Evolutionary conservation across 495 filamentous ascomycete genomes (phyloP).

Genomic region (Xylaria palmicola): DNA sequence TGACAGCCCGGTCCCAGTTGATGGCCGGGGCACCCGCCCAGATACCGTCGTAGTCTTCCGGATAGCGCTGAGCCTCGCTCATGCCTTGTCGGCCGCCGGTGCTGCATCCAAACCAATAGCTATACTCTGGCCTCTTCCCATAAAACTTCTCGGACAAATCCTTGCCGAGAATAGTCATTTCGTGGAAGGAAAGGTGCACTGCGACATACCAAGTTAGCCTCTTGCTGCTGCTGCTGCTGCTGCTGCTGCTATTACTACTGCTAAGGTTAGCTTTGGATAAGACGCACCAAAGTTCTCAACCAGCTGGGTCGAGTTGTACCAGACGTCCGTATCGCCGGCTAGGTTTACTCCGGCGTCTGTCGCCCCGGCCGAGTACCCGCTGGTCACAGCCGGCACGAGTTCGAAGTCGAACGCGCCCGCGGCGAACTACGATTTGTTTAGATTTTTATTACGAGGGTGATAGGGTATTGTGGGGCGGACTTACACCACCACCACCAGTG

Average conservation of each 20-base stretch:
- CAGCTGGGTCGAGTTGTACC: constrained; percentile 16
- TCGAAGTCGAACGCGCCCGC: constrained; percentile 17
- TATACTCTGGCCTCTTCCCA: constrained; percentile 30
- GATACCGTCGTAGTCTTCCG: constrained; percentile 57
- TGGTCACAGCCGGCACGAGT: constrained; percentile 14
- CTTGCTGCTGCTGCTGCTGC: neutral
- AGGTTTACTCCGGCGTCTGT: constrained; percentile 32
- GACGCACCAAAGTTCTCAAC: constrained; percentile 17
- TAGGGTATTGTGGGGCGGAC: neutral
- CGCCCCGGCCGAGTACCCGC: constrained; percentile 22
- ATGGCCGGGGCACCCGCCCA: constrained; percentile 50
- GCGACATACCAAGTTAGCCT: constrained; percentile 36
- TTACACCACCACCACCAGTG: constrained; percentile 55
- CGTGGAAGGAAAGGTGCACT: constrained; percentile 25
- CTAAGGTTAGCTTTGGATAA: neutral
- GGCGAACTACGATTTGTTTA: constrained; percentile 15
- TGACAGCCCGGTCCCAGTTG: constrained; percentile 31
- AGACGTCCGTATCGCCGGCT: constrained; percentile 29
- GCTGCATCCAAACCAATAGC: constrained; percentile 50
- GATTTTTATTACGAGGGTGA: neutral
- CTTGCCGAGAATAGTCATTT: constrained; percentile 34
- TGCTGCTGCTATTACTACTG: neutral
- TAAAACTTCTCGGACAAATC: constrained; percentile 39
- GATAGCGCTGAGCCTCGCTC: constrained; percentile 41
- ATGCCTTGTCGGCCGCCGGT: constrained; percentile 50